Evolutionary conservation across 768 basidiomycete genomes (phyloP).

Genomic region (Hygrophorus pudorinus): DNA sequence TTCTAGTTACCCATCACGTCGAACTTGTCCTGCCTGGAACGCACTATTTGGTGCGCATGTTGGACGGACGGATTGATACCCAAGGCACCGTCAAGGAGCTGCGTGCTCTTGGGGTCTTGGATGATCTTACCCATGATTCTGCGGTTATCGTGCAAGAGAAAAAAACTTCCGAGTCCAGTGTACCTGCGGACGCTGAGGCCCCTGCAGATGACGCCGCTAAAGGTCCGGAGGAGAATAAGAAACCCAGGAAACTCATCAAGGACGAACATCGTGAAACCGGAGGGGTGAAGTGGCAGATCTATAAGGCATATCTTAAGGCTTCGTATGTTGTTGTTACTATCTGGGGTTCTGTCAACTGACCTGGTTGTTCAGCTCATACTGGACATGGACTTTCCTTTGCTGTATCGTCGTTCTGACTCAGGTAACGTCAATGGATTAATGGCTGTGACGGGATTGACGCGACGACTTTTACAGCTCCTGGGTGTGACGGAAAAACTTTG

Average conservation of each 20-base stretch:
- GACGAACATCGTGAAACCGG: slow-evolving; percentile 78
- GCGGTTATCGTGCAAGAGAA: slow-evolving; percentile 41
- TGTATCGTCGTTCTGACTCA: slow-evolving; percentile 37
- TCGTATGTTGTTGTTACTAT: slow-evolving; percentile 37
- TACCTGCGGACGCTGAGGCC: slow-evolving; percentile 19
- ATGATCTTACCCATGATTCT: slow-evolving; percentile 45
- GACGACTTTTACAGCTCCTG: slow-evolving; percentile 24
- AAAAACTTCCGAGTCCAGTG: slow-evolving; percentile 21
- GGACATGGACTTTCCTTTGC: slow-evolving; percentile 50
- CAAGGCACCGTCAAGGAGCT: slow-evolving; percentile 64
- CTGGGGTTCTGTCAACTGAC: neutral
- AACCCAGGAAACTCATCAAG: slow-evolving; percentile 64
- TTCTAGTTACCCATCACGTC: slow-evolving; percentile 77
- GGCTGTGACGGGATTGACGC: neutral
- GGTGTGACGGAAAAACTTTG: slow-evolving; percentile 57
- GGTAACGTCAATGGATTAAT: neutral
- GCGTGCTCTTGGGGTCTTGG: slow-evolving; percentile 48
- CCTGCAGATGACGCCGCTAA: slow-evolving; percentile 12
- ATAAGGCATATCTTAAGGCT: slow-evolving; percentile 59
- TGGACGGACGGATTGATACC: slow-evolving; percentile 72
- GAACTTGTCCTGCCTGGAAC: slow-evolving; percentile 72
- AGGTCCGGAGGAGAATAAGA: slow-evolving; percentile 34
- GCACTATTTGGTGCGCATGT: slow-evolving; percentile 65
- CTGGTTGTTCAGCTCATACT: slow-evolving; percentile 41
- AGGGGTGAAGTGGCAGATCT: slow-evolving; percentile 70